Evolutionary conservation across 441 rosid genomes (phyloP), one percentile per base, ranked within the genome.

Genomic region (Populus hybrid): DNA sequence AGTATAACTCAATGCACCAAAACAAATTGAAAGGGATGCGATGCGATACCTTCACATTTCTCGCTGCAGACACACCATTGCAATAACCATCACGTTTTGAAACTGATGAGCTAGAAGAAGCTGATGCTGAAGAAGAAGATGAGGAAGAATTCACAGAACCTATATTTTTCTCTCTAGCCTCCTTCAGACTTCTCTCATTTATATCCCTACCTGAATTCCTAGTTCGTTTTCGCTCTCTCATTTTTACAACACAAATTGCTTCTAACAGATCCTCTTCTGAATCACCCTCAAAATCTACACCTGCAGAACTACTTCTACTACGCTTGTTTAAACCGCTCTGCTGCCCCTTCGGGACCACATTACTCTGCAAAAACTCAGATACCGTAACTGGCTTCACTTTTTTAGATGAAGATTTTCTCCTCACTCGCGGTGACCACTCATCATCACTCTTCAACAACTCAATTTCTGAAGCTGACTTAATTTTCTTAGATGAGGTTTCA

Each of bases 21-120:
- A 77, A 61, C 8, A 32, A 50, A 79, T 40, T 34, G 18, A 75
- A 35, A 10, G 6, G 74, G 50, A 61, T 40, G 63, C 3, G 50
- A 61, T 40, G 63, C 2, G 16, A 53, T 78, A 90, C 95, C 91
- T 83, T 87, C 59, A 65, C 34, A 38, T 70, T 78, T 73, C 79
- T 75, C 20, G n/a, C 59, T 67, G 71, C 69, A 73, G 82, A 34
- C 66, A 59, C 64, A 65, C 77, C 74, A n/a, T 42, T 79, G 78
- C 82, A 68, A 70, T 78, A 75, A 46, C 26, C 46, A 50, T 86
- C 80, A 53, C 81, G 80, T 69, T 71, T 79, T 59, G 64, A 4
- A 65, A 75, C 72, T 69, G 88, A 64, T 65, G 79, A 81, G 66
- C 70, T 14, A 1, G 81, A 67, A 40, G 81, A 81, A 20, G 79